Conservation (phyloP, 2,329 filamentous ascomycete genomes). For the Zasmidium cellare region DNA sequence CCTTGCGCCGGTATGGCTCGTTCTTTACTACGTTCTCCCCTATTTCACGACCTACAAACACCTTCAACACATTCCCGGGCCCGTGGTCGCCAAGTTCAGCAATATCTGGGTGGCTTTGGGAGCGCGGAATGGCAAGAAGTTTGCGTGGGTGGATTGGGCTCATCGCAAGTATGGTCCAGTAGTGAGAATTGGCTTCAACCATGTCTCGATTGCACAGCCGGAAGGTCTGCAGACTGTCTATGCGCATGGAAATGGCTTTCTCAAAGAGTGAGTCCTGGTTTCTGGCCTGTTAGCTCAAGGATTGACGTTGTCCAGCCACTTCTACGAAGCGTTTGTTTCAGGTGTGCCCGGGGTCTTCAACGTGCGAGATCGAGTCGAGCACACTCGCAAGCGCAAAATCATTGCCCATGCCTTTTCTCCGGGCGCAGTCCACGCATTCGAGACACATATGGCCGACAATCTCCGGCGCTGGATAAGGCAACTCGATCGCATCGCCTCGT, state of each 20-base stretch:
- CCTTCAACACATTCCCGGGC: slow-evolving; percentile 22
- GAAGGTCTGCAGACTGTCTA: slow-evolving; percentile 25
- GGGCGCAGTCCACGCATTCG: slow-evolving; percentile 34
- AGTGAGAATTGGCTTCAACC: slow-evolving; percentile 21
- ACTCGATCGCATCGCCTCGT: slow-evolving; percentile 20
- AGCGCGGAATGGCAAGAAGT: slow-evolving; percentile 23
- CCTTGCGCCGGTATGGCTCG: slow-evolving; percentile 14
- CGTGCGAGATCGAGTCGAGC: slow-evolving; percentile 34
- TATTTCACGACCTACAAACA: slow-evolving; percentile 24
- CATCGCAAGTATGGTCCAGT: slow-evolving; percentile 22
- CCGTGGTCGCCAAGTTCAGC: slow-evolving; percentile 23
- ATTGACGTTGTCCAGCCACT: slow-evolving; percentile 16
- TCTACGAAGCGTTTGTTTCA: slow-evolving; percentile 38
- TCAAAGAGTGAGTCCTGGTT: slow-evolving; percentile 28
- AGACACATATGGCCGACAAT: slow-evolving; percentile 34
- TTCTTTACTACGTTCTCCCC: slow-evolving; percentile 22
- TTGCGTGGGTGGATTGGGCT: slow-evolving; percentile 23
- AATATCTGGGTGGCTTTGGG: slow-evolving; percentile 25
- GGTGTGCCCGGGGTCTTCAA: slow-evolving; percentile 38
- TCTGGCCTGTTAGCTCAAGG: background rate
- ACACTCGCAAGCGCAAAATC: slow-evolving; percentile 38
- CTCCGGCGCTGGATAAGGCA: slow-evolving; percentile 23
- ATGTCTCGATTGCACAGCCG: slow-evolving; percentile 27
- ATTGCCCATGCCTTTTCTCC: slow-evolving; percentile 38
- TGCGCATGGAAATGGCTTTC: slow-evolving; percentile 37